phyloP scores from a whole-genome alignment of 768 basidiomycete species.

The Suillus variegatus region DNA sequence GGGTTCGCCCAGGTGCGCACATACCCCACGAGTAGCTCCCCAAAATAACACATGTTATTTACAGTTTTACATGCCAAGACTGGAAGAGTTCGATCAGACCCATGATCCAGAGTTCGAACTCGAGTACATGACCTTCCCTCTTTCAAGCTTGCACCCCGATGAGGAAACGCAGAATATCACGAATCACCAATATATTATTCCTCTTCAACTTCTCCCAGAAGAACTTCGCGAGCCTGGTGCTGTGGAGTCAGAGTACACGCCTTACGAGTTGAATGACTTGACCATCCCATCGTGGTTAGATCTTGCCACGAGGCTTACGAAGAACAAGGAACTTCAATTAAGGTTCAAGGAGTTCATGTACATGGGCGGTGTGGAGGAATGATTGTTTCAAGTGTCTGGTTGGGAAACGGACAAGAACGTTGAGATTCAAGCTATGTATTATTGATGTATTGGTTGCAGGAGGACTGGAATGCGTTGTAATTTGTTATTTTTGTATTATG shows the following conservation, averaged over 20 bases:
- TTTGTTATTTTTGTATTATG: not conserved
- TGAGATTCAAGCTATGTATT: not conserved
- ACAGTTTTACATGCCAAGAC: constrained; percentile 67
- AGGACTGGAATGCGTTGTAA: not conserved
- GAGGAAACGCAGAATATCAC: constrained; percentile 18
- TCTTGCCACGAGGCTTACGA: constrained; percentile 62
- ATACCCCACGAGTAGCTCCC: constrained; percentile 10
- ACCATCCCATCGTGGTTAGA: constrained; percentile 74
- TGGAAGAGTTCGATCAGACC: constrained; percentile 48
- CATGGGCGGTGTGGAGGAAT: constrained; percentile 43
- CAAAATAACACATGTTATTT: constrained; percentile 5
- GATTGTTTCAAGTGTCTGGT: not conserved
- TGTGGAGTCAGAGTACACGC: constrained; percentile 55
- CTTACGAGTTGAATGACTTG: constrained; percentile 74
- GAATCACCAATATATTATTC: constrained; percentile 50
- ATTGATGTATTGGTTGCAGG: not conserved
- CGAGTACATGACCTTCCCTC: constrained; percentile 72
- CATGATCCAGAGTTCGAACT: constrained; percentile 64
- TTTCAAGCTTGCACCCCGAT: constrained; percentile 41
- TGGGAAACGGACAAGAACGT: not conserved
- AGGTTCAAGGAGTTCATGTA: constrained; percentile 77
- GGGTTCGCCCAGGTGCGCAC: constrained; percentile 82
- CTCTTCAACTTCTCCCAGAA: constrained; percentile 53
- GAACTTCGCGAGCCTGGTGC: constrained; percentile 42
- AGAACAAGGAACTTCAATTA: constrained; percentile 55